phyloP scores from a whole-genome alignment of 805 yeast species.

The Suhomyces xylopsoci region DNA sequence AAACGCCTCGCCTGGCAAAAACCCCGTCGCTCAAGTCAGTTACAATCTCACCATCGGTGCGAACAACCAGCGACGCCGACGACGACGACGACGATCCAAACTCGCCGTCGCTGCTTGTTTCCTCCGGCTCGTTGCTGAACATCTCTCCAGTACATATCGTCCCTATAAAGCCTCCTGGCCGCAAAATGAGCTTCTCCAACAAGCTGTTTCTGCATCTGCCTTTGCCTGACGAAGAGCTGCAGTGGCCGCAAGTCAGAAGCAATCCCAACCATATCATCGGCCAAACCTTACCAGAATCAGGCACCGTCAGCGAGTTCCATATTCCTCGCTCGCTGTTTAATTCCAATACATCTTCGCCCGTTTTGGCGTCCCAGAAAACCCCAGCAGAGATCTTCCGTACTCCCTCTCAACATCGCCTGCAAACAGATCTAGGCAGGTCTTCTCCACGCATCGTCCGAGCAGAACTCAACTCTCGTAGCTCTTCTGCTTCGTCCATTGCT shows the following conservation, averaged over 20 bases:
- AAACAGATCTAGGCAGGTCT: background rate
- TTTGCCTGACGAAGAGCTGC: constrained; percentile 1
- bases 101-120: constrained; percentile 18
- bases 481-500: constrained; percentile 24
- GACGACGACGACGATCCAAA: constrained; percentile 7
- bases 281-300: constrained; percentile 4
- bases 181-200: constrained; percentile 14
- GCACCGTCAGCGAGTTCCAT: constrained; percentile 6
- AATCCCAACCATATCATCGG: constrained; percentile 3
- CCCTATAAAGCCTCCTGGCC: background rate
- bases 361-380: background rate
- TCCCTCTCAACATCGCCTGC: background rate
- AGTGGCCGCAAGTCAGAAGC: constrained; percentile 3
- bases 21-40: constrained; percentile 38
- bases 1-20: constrained; percentile 15
- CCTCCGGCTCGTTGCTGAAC: constrained; percentile 4
- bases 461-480: constrained; percentile 1
- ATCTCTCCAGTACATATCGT: background rate
- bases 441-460: background rate
- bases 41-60: constrained; percentile 36
- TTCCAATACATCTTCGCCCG: constrained; percentile 2
- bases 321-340: background rate
- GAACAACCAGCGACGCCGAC: constrained; percentile 11
- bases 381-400: background rate
- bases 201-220: constrained; percentile 4